Evolutionary conservation across 768 basidiomycete genomes (phyloP).

Genomic region (Coprinopsis sp.): DNA sequence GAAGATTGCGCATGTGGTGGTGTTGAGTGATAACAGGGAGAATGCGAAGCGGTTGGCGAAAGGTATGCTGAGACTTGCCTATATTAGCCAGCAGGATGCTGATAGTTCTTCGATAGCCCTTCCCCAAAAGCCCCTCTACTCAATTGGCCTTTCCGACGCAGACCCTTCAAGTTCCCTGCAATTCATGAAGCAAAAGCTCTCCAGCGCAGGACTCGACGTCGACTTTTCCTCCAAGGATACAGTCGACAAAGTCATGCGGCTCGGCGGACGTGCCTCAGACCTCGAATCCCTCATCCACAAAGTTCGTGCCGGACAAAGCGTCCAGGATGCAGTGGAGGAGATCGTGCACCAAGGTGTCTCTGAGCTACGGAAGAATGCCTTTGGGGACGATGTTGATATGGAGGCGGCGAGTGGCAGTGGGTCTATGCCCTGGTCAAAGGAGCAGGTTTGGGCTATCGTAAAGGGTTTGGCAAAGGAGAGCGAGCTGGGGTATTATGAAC

Average conservation of each 20-base stretch:
- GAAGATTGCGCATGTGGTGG: constrained; percentile 87
- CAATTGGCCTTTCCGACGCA: constrained; percentile 81
- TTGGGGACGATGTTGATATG: constrained; percentile 91
- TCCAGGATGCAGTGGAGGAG: constrained; percentile 85
- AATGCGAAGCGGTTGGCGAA: constrained; percentile 81
- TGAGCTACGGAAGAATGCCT: constrained; percentile 86
- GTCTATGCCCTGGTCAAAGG: constrained; percentile 82
- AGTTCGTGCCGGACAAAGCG: constrained; percentile 63
- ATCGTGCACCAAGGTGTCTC: constrained; percentile 75
- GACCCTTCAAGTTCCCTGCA: constrained; percentile 72
- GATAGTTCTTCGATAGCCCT: constrained; percentile 46
- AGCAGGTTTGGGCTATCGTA: constrained; percentile 85
- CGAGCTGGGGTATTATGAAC: constrained; percentile 77
- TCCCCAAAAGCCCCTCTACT: constrained; percentile 75
- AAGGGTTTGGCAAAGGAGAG: constrained; percentile 58
- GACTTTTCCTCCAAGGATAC: constrained; percentile 54
- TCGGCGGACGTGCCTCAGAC: constrained; percentile 90
- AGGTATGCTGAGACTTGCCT: constrained; percentile 36
- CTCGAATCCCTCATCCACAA: constrained; percentile 84
- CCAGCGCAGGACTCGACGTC: constrained; percentile 47
- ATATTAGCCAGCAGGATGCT: background rate
- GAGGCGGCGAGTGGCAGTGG: too few species aligned
- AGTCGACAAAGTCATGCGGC: constrained; percentile 56
- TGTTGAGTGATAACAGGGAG: constrained; percentile 87
- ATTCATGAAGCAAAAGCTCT: constrained; percentile 77